Base-by-base conservation (phyloP, 75 land plant genomes). In the Adiantum capillusveneris region DNA sequence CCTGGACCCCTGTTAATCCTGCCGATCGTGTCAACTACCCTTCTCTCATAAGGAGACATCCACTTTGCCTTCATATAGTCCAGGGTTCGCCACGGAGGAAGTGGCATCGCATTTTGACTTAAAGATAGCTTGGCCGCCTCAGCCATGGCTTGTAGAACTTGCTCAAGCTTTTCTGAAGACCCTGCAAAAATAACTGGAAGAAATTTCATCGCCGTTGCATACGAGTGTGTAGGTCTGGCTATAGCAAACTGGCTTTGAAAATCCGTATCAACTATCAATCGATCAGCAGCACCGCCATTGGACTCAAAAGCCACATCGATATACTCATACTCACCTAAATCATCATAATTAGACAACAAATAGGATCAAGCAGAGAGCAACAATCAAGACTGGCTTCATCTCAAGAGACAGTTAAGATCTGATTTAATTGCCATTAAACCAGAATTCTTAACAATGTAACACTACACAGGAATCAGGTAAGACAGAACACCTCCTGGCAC, bases 61-160 rank as follows among this genome's bases (percentile, higher is more conserved):
- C 79, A 76, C 31, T 76, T 76, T 0, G 76, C 77, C 0, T 41
- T 53, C 70, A 76, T 57, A 60, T 76, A 76, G 43, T 76, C 71
- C 25, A 76, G 63, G 0, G 76, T 76, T 5, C 79, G 69, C 79
- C 79, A 76, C 17, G 79, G 79, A 11, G 79, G 79, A 42, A 76
- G 71, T 28, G 59, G 62, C 77, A 76, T 59, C 16, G 56, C 26
- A 24, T 59, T 76, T 63, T 76, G 63, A 29, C 65, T 75, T 25
- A 75, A 18, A 1, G 78, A 75, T 0, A 31, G 11, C 22, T 60
- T 75, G 0, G 65, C 70, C 9, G 77, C 76, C 31, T 72, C 77
- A 14, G 76, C 60, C 79, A 76, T 76, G 11, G 66, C 29, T 24
- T 76, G 26, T 49, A 76, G 39, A 1, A 73, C 30, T 37, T 72